Conservation (phyloP, 2,329 filamentous ascomycete genomes). For the Scedosporium apiospermum region DNA sequence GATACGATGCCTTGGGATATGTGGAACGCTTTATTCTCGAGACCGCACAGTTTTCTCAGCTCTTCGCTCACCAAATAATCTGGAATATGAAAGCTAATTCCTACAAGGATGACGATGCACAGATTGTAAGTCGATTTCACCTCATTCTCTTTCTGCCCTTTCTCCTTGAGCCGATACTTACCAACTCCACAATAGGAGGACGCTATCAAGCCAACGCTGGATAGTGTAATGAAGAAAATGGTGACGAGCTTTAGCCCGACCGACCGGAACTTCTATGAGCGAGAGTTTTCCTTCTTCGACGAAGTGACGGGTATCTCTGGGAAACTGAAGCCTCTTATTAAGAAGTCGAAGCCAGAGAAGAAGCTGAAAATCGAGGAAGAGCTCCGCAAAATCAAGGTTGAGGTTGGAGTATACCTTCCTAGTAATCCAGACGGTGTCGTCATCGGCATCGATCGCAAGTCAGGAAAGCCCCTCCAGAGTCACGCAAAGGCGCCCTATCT, state of each 20-base stretch:
- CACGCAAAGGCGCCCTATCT: conserved; percentile 98
- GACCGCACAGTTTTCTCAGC: conserved; percentile 92
- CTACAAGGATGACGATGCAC: conserved; percentile 91
- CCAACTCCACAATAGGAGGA: conserved; percentile 53
- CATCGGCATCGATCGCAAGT: conserved; percentile 95
- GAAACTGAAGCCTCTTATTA: conserved; percentile 89
- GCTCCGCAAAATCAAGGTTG: conserved; percentile 90
- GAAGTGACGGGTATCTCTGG: conserved; percentile 94
- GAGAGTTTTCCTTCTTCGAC: conserved; percentile 96
- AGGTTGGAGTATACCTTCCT: conserved; percentile 93
- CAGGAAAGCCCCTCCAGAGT: conserved; percentile 91
- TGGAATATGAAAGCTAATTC: conserved; percentile 99
- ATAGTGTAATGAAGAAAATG: conserved; percentile 79
- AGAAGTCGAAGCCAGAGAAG: conserved; percentile 88
- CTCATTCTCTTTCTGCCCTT: not conserved
- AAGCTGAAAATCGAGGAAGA: conserved; percentile 99
- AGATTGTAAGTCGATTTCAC: conserved; percentile 49
- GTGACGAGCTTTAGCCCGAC: conserved; percentile 68
- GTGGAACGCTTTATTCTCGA: conserved; percentile 95
- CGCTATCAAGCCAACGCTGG: conserved; percentile 83
- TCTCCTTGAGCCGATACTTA: not conserved
- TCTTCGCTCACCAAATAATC: conserved; percentile 98
- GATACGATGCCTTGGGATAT: conserved; percentile 88
- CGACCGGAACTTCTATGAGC: conserved; percentile 81
- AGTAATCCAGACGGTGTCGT: conserved; percentile 96